These are phyloP conservation scores for Tulasnella sp. DNA, from an alignment of 768 basidiomycete genomes.

Conservation along the genomic window DNA sequence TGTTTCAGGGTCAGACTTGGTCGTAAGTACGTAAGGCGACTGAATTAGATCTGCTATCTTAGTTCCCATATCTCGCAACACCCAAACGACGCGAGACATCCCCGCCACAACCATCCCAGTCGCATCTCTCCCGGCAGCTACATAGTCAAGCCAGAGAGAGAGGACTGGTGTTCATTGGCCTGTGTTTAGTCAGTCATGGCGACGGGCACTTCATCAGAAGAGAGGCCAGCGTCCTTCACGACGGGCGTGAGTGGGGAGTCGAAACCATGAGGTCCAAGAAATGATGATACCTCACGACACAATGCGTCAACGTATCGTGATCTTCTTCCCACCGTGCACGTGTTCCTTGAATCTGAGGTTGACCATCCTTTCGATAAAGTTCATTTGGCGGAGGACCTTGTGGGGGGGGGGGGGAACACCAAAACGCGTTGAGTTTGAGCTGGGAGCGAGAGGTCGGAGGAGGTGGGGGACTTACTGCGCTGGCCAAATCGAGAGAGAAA, in stretches of 20 bases:
- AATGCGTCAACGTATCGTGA: slow-evolving; percentile 5
- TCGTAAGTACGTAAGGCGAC: too few species aligned
- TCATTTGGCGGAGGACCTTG: slow-evolving; percentile 20
- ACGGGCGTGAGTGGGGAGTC: background rate
- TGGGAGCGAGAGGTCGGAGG: background rate
- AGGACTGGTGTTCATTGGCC: too few species aligned
- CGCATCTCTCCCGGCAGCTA: too few species aligned
- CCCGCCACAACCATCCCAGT: too few species aligned
- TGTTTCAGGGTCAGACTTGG: too few species aligned
- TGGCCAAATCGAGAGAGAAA: slow-evolving; percentile 19
- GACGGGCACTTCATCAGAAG: too few species aligned
- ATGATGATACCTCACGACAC: slow-evolving; percentile 22
- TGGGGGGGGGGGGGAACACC: too few species aligned
- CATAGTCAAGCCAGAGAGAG: too few species aligned
- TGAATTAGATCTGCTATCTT: too few species aligned
- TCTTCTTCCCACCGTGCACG: background rate
- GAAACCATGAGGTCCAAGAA: slow-evolving; percentile 22
- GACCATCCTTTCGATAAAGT: slow-evolving; percentile 22
- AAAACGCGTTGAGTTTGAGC: background rate
- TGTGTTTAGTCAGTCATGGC: too few species aligned
- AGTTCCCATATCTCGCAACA: too few species aligned
- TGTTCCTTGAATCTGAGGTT: slow-evolving; percentile 16
- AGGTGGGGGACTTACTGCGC: slow-evolving; percentile 11
- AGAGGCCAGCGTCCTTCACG: background rate
- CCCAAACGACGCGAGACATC: too few species aligned